phyloP scores from a whole-genome alignment of 257 asterid species.

The Nicotiana otophora region DNA sequence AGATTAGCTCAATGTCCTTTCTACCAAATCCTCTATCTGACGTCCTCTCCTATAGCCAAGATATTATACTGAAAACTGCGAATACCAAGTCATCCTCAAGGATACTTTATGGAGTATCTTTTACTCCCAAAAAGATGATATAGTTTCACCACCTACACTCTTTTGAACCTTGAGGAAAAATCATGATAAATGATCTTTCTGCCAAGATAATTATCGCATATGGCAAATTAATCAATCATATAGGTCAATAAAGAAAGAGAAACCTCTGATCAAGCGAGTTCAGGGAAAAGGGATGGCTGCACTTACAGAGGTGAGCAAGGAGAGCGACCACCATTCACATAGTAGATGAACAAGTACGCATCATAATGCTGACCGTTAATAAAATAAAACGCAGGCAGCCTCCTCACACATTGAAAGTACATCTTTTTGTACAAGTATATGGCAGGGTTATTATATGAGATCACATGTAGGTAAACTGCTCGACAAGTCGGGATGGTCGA shows the following conservation, averaged over 20 bases:
- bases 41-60: neutral
- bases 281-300: neutral
- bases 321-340: slow-evolving; percentile 90
- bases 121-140: neutral
- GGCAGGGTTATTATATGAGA: slow-evolving; percentile 87
- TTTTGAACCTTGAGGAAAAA: neutral
- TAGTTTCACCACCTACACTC: neutral
- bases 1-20: neutral
- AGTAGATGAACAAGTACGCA: slow-evolving; percentile 88
- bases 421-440: slow-evolving; percentile 83
- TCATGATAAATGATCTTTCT: neutral
- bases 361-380: slow-evolving; percentile 83
- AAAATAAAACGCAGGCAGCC: slow-evolving; percentile 65
- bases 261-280: neutral
- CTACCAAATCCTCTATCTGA: neutral
- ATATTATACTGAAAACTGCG: neutral
- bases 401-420: slow-evolving; percentile 75
- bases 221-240: neutral
- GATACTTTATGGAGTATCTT: neutral
- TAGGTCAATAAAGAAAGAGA: neutral
- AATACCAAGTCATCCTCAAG: neutral
- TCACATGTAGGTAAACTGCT: slow-evolving; percentile 95
- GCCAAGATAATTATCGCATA: neutral
- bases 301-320: slow-evolving; percentile 97
- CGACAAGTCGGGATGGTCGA: slow-evolving; percentile 58